Base-by-base conservation (phyloP, 441 rosid genomes). In the Mallotus japonicus region DNA sequence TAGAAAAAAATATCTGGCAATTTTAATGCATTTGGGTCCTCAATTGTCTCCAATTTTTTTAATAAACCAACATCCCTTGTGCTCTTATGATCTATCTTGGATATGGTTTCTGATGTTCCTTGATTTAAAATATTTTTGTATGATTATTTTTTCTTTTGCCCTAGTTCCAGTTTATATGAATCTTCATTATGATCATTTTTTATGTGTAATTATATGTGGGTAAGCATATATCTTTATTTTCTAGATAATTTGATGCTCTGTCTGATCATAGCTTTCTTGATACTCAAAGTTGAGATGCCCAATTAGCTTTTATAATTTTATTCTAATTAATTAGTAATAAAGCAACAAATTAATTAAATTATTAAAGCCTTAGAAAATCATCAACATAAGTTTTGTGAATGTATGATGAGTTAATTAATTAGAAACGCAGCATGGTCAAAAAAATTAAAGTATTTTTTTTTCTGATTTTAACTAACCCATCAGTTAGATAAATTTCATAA, bases 21-120 rank as follows among this genome's bases (percentile, higher is more conserved):
- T 62, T 61, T 76, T 75, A 75, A 70, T 73, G 77, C 60, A 47
- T 20, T 66, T 53, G 66, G 80, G 77, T 62, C 79, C 47, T 68
- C 55, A 55, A 11, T 67, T 80, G 78, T 82, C 84, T 61, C 71
- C 70, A 42, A n/a, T 24, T 40, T 63, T n/a, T 44, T 20, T 7
- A 9, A 46, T 46, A 51, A 78, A 82, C 90, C 90, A 85, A 85
- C 88, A 85, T 85, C 80, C 87, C 76, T 62, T 47, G 44, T 68
- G 70, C 63, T 80, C 62, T 63, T 71, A 64, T 74, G 75, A 85
- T 83, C 80, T 81, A 75, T 77, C 78, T 79, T 84, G 81, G 87
- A 82, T 80, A 75, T 77, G 79, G 62, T 73, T 83, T 82, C 56
- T 74, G 64, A 70, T 72, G 67, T 69, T 75, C 74, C 22, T 69